phyloP scores from a whole-genome alignment of 179 eudicot species.

The Heliamphora pulchella region DNA sequence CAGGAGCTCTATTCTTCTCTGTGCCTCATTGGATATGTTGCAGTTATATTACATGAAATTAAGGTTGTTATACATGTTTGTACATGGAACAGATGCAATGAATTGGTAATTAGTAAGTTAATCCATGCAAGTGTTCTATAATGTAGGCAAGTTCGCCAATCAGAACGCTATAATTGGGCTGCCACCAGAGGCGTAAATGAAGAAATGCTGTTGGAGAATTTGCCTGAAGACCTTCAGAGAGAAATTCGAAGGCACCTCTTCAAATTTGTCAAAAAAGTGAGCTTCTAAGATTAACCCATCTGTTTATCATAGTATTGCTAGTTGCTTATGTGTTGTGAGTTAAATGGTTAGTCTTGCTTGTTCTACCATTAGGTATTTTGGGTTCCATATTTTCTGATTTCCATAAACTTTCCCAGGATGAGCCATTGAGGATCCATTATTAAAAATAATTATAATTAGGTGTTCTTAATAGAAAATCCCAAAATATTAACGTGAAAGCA shows the following conservation, averaged over 20 bases:
- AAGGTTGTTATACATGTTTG: not conserved
- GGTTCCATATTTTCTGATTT: not conserved
- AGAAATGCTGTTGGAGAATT: conserved; percentile 59
- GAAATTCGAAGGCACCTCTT: conserved; percentile 72
- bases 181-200: conserved; percentile 80
- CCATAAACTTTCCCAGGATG: not conserved
- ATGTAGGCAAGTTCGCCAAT: conserved; percentile 58
- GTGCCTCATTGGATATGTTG: no score
- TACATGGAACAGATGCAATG: not conserved
- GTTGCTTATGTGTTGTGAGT: not conserved
- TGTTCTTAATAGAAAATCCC: not conserved
- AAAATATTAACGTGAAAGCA: no score
- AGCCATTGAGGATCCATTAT: not conserved
- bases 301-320: not conserved
- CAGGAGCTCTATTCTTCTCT: no score
- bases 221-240: conserved; percentile 86
- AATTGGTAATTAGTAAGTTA: not conserved
- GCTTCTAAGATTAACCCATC: conserved; percentile 11
- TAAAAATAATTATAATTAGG: not conserved
- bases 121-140: not conserved
- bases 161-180: conserved; percentile 80
- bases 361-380: not conserved
- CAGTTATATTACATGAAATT: no score
- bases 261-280: conserved; percentile 50
- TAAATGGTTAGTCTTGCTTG: not conserved